Evolutionary conservation across 306 rosid genomes (phyloP), one percentile per base, ranked within the genome.

Genomic region (Cyclanthera cordifolia): DNA sequence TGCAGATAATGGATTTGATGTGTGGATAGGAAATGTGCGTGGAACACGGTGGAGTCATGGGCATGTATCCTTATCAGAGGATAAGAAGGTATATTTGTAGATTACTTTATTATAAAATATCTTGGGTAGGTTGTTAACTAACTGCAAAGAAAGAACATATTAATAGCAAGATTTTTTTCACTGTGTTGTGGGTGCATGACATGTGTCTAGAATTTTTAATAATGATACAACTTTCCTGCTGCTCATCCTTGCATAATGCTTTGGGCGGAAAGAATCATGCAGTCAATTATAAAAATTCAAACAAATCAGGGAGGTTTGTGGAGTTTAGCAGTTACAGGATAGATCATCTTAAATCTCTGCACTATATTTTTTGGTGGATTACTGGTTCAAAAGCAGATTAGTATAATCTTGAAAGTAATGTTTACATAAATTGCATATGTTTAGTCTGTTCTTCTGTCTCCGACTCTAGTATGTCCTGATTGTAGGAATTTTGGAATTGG

Each of bases 41-140:
- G 98, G 96, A 72, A 93, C 98, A 30, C 88, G 85, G 12, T 89
- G 98, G 95, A 93, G 98, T 76, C 82, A 83, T 53, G 91, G 96
- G 53, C 97, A 87, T 49, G 1, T 30, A 65, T 92, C 86, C 78
- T 72, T 87, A 48, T 82, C 82, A 10, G 79, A 75, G 57, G 78
- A 80, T 53, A 79, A 82, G 53, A 85, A 84, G 96, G 98, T 87
- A 43, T 4, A 43, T 4, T 23, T 8, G 1, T 56, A 57, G 39
- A 15, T 5, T 30, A 48, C 16, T 64, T 64, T 12, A 19, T 39
- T 11, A 64, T 24, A 24, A 43, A 43, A 43, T 43, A 11, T 19
- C 5, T 43, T 21, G 52, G 11, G 6, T 43, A 21, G 28, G 52
- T 6, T 64, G 52, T 6, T 64, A 21, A 43, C 24, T 64, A 43